Base-by-base conservation (phyloP, 208 protist species). In the Vickermania ingenoplastis region DNA sequence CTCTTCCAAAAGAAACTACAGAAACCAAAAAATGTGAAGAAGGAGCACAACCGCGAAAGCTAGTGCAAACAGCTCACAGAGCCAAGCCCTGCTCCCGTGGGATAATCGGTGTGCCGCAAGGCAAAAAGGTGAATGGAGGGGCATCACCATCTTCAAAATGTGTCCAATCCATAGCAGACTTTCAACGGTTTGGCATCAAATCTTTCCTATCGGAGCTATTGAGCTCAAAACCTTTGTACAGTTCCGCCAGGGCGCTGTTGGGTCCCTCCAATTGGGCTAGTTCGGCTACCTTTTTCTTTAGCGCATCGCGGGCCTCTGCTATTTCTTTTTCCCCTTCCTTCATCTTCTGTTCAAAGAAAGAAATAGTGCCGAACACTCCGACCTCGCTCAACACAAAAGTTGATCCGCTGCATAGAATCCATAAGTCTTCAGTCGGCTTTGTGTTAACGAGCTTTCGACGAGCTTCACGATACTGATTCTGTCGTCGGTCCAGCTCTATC, bases 351-450 rank as follows among this genome's bases (percentile, higher is more conserved):
- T 79, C 73, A 13, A 94, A 66, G 62, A 73, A 91, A 54, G 66
- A 60, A 5, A 89, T 60, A 14, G 81, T 86, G 28, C 72, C 73
- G 23, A 59, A 25, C 59, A 72, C 60, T 53, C 61, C 63, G 28
- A 94, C 61, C 56, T 89, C 77, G 41, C 81, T 87, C 14, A 61
- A 75, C 4, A 94, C 86, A 71, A 94, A 91, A 11, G 83, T 88
- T 31, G 74, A 83, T 7, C 77, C 83, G 49, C 77, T 80, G 59
- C 86, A 88, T 2, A 94, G 73, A 13, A 94, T 41, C 76, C 78
- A 94, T 3, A 89, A 11, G 26, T 85, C 69, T 14, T 89, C 86
- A n/a, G 14, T 22, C 17, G 3, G 23, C 25, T 5, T 2, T 2
- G 26, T 66, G 29, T 78, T 66, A 13, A 77, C 62, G 3, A 92